Percentiles rank a stretch among this genome's conserved stretches.
Evolutionary conservation across 345 rosid genomes (phyloP).

Genomic region (Brassica nigra): DNA sequence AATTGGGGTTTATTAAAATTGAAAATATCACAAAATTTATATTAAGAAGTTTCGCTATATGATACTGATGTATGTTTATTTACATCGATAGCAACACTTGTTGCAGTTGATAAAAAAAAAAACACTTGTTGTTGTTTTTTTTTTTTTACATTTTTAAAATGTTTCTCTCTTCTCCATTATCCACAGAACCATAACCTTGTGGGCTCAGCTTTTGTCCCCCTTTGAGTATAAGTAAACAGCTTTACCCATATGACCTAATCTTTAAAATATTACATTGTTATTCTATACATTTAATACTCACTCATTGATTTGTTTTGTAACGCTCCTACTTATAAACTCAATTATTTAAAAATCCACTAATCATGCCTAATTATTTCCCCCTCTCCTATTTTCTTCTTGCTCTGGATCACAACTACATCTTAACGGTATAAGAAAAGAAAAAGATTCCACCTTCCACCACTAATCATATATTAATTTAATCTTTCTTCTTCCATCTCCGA

Average conservation of each 20-base stretch:
- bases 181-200: constrained; percentile 29
- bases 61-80: background rate
- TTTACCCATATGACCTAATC: constrained; percentile 36
- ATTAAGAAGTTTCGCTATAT: no score
- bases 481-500: background rate
- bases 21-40: no score
- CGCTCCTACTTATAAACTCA: constrained; percentile 34
- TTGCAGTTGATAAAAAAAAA: background rate
- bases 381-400: constrained; percentile 31
- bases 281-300: constrained; percentile 1
- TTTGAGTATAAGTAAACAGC: constrained; percentile 20
- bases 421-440: constrained; percentile 26
- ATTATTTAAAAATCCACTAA: constrained; percentile 20
- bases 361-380: constrained; percentile 27
- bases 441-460: constrained; percentile 39
- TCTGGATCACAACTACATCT: constrained; percentile 40
- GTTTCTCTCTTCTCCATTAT: constrained; percentile 20
- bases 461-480: constrained; percentile 31
- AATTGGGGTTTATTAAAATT: no score
- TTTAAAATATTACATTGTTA: background rate
- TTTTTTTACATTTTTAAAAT: background rate
- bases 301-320: constrained; percentile 30
- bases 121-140: no score
- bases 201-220: constrained; percentile 33
- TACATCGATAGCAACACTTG: background rate